Evolutionary conservation across 1,284 basidiomycete species (phyloP).

Genomic region (Somion occarium): DNA sequence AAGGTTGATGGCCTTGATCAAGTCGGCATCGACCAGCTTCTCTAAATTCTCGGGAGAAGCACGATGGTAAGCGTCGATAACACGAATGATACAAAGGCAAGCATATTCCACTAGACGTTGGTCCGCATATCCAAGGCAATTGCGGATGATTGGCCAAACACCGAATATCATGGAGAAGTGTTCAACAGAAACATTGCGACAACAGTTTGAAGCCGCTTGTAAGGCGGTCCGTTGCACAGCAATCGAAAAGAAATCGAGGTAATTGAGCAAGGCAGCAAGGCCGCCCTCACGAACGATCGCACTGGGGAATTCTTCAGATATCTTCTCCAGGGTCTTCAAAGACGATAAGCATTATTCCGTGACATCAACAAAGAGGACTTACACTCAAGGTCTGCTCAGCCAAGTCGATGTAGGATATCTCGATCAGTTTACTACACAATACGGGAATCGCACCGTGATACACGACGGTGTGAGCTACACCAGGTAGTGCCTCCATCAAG

Average conservation of each 20-base stretch:
- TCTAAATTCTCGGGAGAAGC: constrained; percentile 83
- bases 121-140: constrained; percentile 86
- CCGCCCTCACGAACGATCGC: constrained; percentile 94
- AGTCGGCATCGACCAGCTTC: constrained; percentile 75
- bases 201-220: constrained; percentile 95
- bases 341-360: constrained; percentile 20
- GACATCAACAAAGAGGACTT: constrained; percentile 35
- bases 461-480: constrained; percentile 90
- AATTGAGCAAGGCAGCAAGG: constrained; percentile 85
- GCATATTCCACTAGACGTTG: constrained; percentile 93
- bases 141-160: constrained; percentile 89
- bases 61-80: constrained; percentile 87
- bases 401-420: constrained; percentile 94
- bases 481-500: constrained; percentile 94
- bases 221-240: constrained; percentile 93
- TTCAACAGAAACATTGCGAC: constrained; percentile 83
- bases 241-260: constrained; percentile 95
- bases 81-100: constrained; percentile 87
- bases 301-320: constrained; percentile 92
- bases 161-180: constrained; percentile 84
- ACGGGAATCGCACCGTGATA: constrained; percentile 94
- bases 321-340: constrained; percentile 89
- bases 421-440: constrained; percentile 90
- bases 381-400: constrained; percentile 96
- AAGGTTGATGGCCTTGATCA: constrained; percentile 80